A percentile compares a stretch with the other conserved stretches of the same genome.
Conservation (phyloP, 2,329 filamentous ascomycete species). For the Exutisphaerella laricina region DNA sequence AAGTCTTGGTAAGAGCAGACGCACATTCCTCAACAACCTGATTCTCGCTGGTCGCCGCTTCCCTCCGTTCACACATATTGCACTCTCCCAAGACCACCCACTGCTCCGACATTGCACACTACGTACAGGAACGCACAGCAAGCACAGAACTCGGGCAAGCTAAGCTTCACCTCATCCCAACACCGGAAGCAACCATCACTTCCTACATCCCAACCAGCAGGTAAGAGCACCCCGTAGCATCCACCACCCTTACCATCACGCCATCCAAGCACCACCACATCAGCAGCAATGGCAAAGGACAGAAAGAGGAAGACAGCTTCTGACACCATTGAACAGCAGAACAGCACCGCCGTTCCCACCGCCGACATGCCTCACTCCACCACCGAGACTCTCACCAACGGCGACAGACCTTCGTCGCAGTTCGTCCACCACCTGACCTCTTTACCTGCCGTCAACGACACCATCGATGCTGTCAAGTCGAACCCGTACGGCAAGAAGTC, state of each 20-base stretch:
- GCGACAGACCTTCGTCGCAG: constrained; percentile 45
- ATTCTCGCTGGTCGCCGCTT: not conserved
- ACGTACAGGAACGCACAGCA: not conserved
- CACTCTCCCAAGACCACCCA: not conserved
- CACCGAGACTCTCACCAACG: constrained; percentile 40
- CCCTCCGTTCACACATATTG: not conserved
- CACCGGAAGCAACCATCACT: not conserved
- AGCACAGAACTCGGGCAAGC: not conserved
- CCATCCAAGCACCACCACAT: not conserved
- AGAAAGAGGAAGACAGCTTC: constrained; percentile 2
- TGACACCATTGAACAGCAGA: constrained; percentile 1
- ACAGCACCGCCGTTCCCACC: constrained; percentile 1
- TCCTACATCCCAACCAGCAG: constrained; percentile 1
- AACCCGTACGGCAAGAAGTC: constrained; percentile 82
- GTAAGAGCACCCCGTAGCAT: not conserved
- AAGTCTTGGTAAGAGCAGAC: constrained; percentile 8
- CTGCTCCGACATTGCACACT: constrained; percentile 3
- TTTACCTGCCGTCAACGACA: constrained; percentile 77
- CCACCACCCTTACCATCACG: not conserved
- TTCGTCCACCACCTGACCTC: constrained; percentile 62
- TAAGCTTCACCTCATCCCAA: no score
- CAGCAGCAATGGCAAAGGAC: no score
- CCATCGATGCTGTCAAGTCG: constrained; percentile 69
- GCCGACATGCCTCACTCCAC: constrained; percentile 46
- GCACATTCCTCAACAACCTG: constrained; percentile 7